A percentile compares a stretch with the other conserved stretches of the same genome.
Evolutionary conservation across 1,284 basidiomycete species (phyloP).

Genomic region (Tranzscheliella williamsii): DNA sequence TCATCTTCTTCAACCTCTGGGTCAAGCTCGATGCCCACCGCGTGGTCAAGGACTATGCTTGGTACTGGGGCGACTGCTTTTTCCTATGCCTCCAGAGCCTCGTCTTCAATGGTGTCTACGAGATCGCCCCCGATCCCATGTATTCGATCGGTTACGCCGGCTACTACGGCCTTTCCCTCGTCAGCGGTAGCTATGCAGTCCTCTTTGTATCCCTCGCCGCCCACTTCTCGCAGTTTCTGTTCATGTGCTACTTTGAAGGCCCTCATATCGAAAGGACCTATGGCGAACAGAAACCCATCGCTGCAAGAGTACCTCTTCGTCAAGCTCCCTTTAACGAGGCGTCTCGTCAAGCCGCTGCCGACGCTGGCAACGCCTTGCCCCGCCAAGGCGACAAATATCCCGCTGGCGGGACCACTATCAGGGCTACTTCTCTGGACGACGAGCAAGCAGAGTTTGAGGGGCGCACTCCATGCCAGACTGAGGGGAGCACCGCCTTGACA

Average conservation of each 20-base stretch:
- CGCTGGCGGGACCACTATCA: background rate
- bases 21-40: slow-evolving; percentile 97
- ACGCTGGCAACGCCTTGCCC: background rate
- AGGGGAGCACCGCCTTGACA: slow-evolving; percentile 32
- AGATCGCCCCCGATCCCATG: slow-evolving; percentile 85
- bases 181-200: slow-evolving; percentile 84
- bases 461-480: slow-evolving; percentile 33
- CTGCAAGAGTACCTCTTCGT: slow-evolving; percentile 24
- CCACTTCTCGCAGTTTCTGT: slow-evolving; percentile 92
- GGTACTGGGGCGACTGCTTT: slow-evolving; percentile 97
- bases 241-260: slow-evolving; percentile 95
- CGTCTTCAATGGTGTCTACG: slow-evolving; percentile 97
- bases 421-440: background rate
- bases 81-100: slow-evolving; percentile 75
- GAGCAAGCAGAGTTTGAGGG: slow-evolving; percentile 6
- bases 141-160: slow-evolving; percentile 75
- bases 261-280: slow-evolving; percentile 70
- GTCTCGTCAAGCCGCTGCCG: slow-evolving; percentile 29
- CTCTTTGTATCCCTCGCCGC: slow-evolving; percentile 89
- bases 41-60: slow-evolving; percentile 81
- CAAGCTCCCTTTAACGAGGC: slow-evolving; percentile 49
- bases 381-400: background rate
- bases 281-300: slow-evolving; percentile 50
- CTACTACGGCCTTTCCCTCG: slow-evolving; percentile 91
- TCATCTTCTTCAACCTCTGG: slow-evolving; percentile 96